Conservation (phyloP, 768 basidiomycete species). For the Boletus huronensis region DNA sequence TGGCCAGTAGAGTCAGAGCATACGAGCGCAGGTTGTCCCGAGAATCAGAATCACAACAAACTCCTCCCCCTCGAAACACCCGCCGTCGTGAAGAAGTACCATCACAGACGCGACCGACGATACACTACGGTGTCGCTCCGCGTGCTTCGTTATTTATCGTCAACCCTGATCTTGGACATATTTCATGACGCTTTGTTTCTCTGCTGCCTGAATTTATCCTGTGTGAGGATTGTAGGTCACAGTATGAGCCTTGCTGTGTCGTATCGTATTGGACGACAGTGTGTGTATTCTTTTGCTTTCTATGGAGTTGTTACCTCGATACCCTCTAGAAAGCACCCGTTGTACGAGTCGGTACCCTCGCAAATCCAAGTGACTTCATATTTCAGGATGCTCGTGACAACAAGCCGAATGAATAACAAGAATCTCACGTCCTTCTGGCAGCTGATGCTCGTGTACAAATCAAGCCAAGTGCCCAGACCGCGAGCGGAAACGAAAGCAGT, state of each 20-base stretch:
- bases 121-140: slow-evolving; percentile 66
- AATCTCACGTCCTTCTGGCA: neutral
- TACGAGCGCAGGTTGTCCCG: slow-evolving; percentile 60
- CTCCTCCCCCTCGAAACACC: slow-evolving; percentile 37
- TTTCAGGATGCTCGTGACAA: neutral
- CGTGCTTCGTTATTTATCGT: slow-evolving; percentile 65
- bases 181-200: slow-evolving; percentile 10
- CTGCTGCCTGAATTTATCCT: neutral
- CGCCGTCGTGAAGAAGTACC: slow-evolving; percentile 41
- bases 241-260: slow-evolving; percentile 8
- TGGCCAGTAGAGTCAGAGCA: slow-evolving; percentile 52
- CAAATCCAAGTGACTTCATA: neutral
- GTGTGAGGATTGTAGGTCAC: neutral
- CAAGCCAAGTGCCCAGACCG: neutral
- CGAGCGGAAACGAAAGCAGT: neutral
- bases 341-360: neutral
- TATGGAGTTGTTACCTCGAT: slow-evolving; percentile 2
- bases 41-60: slow-evolving; percentile 41
- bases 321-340: slow-evolving; percentile 1
- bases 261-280: neutral
- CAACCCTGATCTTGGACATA: slow-evolving; percentile 46
- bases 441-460: neutral
- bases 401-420: neutral
- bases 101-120: slow-evolving; percentile 36
- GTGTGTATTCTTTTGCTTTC: slow-evolving; percentile 6